Conservation (phyloP, 2,329 filamentous ascomycete genomes). For the Venturia aucupariae region DNA sequence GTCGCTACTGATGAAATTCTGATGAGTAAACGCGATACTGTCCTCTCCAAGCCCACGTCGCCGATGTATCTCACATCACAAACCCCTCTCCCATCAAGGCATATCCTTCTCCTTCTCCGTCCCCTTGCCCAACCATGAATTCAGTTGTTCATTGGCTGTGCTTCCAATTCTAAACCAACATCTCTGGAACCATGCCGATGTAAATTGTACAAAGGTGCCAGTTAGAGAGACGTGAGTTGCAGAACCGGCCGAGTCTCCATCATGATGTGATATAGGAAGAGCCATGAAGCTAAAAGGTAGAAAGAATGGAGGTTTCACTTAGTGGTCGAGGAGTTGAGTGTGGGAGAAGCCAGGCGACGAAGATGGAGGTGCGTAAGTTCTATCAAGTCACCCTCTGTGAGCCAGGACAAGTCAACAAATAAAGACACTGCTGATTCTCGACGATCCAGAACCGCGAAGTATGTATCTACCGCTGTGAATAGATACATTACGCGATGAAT, state of each 20-base stretch:
- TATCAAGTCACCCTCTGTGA: background rate
- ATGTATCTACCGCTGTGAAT: background rate
- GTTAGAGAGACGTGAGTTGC: background rate
- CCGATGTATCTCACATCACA: too few relatives aligned
- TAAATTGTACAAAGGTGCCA: too few relatives aligned
- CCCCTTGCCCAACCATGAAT: too few relatives aligned
- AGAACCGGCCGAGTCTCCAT: background rate
- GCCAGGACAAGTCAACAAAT: background rate
- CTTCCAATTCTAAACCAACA: too few relatives aligned
- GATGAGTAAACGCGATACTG: too few relatives aligned
- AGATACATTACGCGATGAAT: slow-evolving; percentile 5
- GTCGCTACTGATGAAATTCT: too few relatives aligned
- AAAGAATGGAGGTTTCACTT: background rate
- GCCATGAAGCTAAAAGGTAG: background rate
- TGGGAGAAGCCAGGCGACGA: background rate
- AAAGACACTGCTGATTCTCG: background rate
- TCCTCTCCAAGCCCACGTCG: too few relatives aligned
- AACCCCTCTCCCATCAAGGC: too few relatives aligned
- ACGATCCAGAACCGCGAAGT: slow-evolving; percentile 2
- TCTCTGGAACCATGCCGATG: too few relatives aligned
- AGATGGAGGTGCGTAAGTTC: background rate
- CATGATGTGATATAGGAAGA: too few relatives aligned
- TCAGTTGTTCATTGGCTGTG: too few relatives aligned
- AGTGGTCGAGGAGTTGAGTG: background rate
- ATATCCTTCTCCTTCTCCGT: too few relatives aligned